phyloP scores from a whole-genome alignment of 805 yeast species.

The Spathaspora passalidarum region DNA sequence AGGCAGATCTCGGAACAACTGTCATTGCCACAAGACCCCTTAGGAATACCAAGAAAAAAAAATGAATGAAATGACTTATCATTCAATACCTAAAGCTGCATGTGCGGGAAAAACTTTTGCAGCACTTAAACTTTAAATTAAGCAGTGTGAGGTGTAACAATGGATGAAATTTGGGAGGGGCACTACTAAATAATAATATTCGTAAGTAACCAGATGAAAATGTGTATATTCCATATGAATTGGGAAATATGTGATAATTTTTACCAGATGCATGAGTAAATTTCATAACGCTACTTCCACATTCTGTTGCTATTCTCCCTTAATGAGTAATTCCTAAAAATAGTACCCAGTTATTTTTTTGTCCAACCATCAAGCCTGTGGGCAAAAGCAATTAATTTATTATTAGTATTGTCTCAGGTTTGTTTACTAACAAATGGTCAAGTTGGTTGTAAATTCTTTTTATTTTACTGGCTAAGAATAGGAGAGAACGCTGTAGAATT shows the following conservation, averaged over 20 bases:
- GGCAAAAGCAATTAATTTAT: not conserved
- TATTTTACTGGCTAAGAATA: too few species aligned
- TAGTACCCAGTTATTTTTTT: not conserved
- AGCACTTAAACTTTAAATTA: too few species aligned
- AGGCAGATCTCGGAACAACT: too few species aligned
- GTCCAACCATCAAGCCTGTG: not conserved
- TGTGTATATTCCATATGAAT: not conserved
- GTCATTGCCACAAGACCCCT: too few species aligned
- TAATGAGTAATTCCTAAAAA: slow-evolving; percentile 1
- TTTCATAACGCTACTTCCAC: not conserved
- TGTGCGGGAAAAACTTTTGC: too few species aligned
- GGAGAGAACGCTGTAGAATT: too few species aligned
- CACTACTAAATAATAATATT: not conserved
- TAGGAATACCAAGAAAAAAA: too few species aligned
- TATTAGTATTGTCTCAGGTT: not conserved
- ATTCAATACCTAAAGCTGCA: too few species aligned
- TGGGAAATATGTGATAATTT: not conserved
- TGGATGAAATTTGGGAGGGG: not conserved
- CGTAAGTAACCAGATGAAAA: not conserved
- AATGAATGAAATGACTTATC: too few species aligned
- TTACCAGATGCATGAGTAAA: not conserved
- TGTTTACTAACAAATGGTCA: too few species aligned
- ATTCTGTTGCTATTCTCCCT: not conserved
- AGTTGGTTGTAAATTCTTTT: too few species aligned
- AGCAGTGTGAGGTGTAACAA: too few species aligned